A percentile compares a stretch with the other conserved stretches of the same genome.
Conservation (phyloP, 106 monocot genomes). For the Dendrobium catenatum region DNA sequence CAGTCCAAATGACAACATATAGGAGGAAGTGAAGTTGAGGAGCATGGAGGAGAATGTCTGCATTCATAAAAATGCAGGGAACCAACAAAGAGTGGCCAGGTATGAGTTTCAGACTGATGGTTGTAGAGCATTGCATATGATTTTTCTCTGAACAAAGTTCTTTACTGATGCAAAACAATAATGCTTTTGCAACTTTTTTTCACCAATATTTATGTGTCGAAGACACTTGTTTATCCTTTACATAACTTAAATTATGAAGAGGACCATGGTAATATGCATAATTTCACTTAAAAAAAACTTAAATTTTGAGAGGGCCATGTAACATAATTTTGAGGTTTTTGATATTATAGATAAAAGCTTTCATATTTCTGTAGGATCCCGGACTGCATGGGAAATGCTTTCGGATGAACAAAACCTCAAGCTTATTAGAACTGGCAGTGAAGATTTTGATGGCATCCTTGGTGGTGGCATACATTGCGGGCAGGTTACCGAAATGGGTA, state of each 20-base stretch:
- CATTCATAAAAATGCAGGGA: background rate
- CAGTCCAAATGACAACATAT: background rate
- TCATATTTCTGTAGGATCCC: conserved; percentile 38
- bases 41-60: background rate
- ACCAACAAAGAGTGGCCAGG: background rate
- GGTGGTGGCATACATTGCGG: conserved; percentile 93
- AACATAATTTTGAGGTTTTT: background rate
- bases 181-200: background rate
- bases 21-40: background rate
- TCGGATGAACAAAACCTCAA: conserved; percentile 66
- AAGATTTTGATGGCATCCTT: conserved; percentile 73
- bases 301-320: background rate
- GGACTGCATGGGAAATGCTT: conserved; percentile 95
- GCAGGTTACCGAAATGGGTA: conserved; percentile 96
- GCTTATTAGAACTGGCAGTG: conserved; percentile 75
- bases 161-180: background rate
- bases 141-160: background rate
- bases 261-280: background rate
- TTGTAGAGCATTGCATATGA: background rate
- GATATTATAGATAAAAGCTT: background rate
- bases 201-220: background rate
- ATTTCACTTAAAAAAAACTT: background rate
- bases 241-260: background rate
- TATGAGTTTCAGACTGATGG: background rate
- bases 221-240: background rate